Evolutionary conservation across 208 protist genomes (phyloP).

Genomic region (Trypanosoma brucei): DNA sequence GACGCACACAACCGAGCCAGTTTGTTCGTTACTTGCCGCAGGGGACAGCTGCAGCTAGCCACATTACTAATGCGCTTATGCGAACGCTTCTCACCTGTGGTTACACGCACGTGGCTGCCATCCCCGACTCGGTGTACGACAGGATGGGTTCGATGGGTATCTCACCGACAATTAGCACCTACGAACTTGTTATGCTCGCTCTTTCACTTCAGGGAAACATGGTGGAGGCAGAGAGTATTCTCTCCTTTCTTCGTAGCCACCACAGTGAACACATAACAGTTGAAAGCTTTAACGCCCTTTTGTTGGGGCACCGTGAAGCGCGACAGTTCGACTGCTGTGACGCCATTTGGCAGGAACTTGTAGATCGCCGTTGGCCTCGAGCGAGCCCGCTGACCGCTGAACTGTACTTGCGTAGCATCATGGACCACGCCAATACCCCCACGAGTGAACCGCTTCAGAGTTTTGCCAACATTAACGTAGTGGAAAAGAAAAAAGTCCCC

Average conservation of each 20-base stretch:
- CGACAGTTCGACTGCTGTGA: constrained; percentile 71
- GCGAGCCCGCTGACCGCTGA: constrained; percentile 66
- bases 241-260: constrained; percentile 59
- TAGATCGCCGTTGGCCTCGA: constrained; percentile 79
- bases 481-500: constrained; percentile 89
- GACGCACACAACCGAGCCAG: not conserved
- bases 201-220: constrained; percentile 70
- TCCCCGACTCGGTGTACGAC: constrained; percentile 73
- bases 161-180: constrained; percentile 70
- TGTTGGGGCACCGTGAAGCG: constrained; percentile 75
- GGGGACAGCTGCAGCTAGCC: constrained; percentile 46
- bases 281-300: constrained; percentile 67
- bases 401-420: constrained; percentile 82
- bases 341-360: constrained; percentile 73
- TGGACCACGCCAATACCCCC: constrained; percentile 84
- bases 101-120: constrained; percentile 62
- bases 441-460: constrained; percentile 59
- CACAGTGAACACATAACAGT: constrained; percentile 63
- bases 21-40: not conserved
- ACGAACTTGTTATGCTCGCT: constrained; percentile 66
- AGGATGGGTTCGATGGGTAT: constrained; percentile 67
- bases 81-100: constrained; percentile 66
- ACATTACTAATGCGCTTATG: constrained; percentile 80
- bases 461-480: constrained; percentile 73
- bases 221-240: constrained; percentile 71